Evolutionary conservation across 1,284 basidiomycete species (phyloP), one percentile per base, ranked within the genome.

Genomic region (Rhodotorula sp.): DNA sequence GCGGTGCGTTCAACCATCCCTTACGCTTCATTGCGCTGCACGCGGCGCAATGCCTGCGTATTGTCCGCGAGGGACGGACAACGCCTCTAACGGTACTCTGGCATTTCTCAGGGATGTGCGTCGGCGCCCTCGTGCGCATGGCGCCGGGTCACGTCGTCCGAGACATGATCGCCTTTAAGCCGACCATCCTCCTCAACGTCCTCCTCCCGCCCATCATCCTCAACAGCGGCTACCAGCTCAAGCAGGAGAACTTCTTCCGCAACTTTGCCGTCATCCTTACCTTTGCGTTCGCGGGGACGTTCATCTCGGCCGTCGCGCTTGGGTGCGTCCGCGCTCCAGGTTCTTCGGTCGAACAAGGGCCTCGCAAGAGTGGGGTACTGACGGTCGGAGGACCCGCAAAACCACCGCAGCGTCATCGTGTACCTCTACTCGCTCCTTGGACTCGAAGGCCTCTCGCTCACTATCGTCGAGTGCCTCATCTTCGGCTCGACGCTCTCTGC

Each of bases 181-280:
- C 97, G 81, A 98, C 95, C 6, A 86, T 99, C 68, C 97, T 99
- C 86, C 96, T 99, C 85, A 99, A 99, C 82, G 87, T 98, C 19
- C 85, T 99, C 19, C 87, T 99, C 4, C 97, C 97, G 3, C 97
- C 96, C 0, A 99, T 99, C 81, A 99, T 99, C 80, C 85, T 99
- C 55, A 96, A 97, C 81, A 97, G 94, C 12, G 96, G 96, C 12
- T 99, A 98, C 82, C 94, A 97, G 82, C 87, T 99, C 66, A 95
- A 96, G 80, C 82, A 97, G 91, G 96, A 95, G 83, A 94, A 94
- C 84, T 97, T 97, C 84, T 97, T 97, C 81, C 88, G 92, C 50
- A 97, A 97, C 82, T 98, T 98, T 81, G 95, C 93, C 29, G 95
- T 94, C 32, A 75, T 97, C 78, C 86, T 99, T 57, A 91, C 90